Evolutionary conservation across 331 rosid species (phyloP).

Genomic region (Malus hybrid): DNA sequence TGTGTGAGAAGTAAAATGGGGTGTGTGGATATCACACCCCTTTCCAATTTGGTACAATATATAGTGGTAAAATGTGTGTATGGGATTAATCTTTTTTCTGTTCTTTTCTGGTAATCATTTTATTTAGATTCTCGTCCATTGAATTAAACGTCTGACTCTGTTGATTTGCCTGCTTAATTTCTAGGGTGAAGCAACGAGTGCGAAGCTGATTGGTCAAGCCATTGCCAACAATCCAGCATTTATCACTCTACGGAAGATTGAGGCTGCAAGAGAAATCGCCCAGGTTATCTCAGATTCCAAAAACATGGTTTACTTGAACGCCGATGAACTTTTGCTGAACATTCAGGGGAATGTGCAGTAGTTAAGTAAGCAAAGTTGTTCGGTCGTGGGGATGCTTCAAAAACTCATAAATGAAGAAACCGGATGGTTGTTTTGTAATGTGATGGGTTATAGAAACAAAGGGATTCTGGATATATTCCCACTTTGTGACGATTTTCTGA

Average conservation of each 20-base stretch:
- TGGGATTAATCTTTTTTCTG: background rate
- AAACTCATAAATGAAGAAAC: background rate
- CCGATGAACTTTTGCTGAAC: slow-evolving; percentile 73
- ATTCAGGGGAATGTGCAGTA: slow-evolving; percentile 61
- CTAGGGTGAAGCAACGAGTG: slow-evolving; percentile 90
- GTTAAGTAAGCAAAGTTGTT: slow-evolving; percentile 22
- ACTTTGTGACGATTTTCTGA: too few relatives aligned
- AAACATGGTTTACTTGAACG: slow-evolving; percentile 56
- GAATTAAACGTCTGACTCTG: background rate
- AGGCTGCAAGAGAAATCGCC: slow-evolving; percentile 85
- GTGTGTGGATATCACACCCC: too few relatives aligned
- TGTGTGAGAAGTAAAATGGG: too few relatives aligned
- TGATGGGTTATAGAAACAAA: background rate
- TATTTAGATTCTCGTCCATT: background rate
- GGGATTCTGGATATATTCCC: background rate
- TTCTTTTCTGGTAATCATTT: background rate
- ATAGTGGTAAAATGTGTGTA: too few relatives aligned
- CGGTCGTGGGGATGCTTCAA: background rate
- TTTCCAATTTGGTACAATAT: too few relatives aligned
- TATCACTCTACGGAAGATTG: slow-evolving; percentile 79
- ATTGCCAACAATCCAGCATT: slow-evolving; percentile 78
- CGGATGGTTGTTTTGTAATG: background rate
- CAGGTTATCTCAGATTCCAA: slow-evolving; percentile 51
- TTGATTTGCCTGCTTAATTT: background rate
- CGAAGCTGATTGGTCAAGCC: slow-evolving; percentile 78